Conservation (phyloP, 1,139 yeast genomes). For the Geotrichum europaeum region DNA sequence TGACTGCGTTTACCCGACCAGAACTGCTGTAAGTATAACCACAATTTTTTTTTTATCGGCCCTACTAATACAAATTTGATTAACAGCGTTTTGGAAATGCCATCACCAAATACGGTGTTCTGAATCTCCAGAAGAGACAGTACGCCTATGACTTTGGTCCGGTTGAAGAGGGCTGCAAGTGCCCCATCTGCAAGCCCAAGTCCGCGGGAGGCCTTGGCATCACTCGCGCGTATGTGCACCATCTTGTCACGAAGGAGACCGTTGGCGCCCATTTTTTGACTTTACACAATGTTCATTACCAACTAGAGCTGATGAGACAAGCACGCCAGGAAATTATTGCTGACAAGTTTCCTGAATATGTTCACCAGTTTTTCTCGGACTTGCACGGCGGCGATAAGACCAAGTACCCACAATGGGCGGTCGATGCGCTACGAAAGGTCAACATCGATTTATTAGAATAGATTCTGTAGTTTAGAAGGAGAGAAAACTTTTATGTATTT, state of each 20-base stretch:
- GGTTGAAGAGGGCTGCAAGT: slow-evolving; percentile 38
- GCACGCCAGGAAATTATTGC: slow-evolving; percentile 39
- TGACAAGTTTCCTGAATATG: slow-evolving; percentile 37
- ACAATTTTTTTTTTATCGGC: neutral
- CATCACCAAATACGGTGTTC: slow-evolving; percentile 36
- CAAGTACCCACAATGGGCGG: slow-evolving; percentile 41
- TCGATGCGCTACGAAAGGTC: slow-evolving; percentile 36
- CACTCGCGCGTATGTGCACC: slow-evolving; percentile 37
- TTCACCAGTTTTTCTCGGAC: slow-evolving; percentile 34
- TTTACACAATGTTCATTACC: slow-evolving; percentile 41
- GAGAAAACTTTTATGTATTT: neutral
- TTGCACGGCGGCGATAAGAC: slow-evolving; percentile 32
- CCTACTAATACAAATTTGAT: neutral
- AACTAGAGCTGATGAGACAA: slow-evolving; percentile 39
- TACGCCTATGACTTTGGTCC: slow-evolving; percentile 36
- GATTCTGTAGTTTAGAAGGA: neutral
- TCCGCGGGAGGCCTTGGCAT: slow-evolving; percentile 36
- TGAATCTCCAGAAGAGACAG: slow-evolving; percentile 34
- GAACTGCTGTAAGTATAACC: slow-evolving; percentile 34
- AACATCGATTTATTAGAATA: slow-evolving; percentile 30
- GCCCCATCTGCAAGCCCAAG: slow-evolving; percentile 38
- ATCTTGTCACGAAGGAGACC: slow-evolving; percentile 39
- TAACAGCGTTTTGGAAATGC: slow-evolving; percentile 40
- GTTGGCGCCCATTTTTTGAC: slow-evolving; percentile 42
- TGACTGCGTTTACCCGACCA: slow-evolving; percentile 44